These are phyloP conservation scores for Juncus inflexus DNA, from an alignment of 176 grass and related monocot genomes.

Conservation along the genomic window DNA sequence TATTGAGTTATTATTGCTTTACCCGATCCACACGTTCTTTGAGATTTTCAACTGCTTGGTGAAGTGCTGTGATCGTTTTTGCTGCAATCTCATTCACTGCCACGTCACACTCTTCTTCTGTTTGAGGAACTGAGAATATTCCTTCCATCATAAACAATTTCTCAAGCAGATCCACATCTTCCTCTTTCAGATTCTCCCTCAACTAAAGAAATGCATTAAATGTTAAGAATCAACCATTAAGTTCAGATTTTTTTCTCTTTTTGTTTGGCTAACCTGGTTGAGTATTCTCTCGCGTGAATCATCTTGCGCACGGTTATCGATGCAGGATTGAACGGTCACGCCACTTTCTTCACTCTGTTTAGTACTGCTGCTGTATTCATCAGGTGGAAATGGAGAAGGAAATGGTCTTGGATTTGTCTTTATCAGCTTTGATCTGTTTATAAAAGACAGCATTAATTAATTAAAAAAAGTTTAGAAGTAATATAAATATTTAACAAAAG, in stretches of 20 bases:
- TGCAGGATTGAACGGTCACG: background rate
- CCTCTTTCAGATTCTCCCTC: slow-evolving; percentile 68
- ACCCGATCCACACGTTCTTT: slow-evolving; percentile 49
- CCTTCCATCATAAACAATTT: slow-evolving; percentile 59
- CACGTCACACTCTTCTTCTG: slow-evolving; percentile 29
- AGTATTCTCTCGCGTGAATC: slow-evolving; percentile 40
- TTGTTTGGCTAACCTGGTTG: slow-evolving; percentile 36
- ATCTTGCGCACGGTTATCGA: slow-evolving; percentile 29
- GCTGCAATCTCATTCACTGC: slow-evolving; percentile 34
- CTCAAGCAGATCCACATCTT: slow-evolving; percentile 59
- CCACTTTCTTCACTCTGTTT: slow-evolving; percentile 7
- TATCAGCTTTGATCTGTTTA: slow-evolving; percentile 62
- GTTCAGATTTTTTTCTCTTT: background rate
- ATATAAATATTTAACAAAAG: slow-evolving; percentile 10
- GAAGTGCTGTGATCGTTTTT: slow-evolving; percentile 38
- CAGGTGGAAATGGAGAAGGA: background rate
- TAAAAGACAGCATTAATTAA: background rate
- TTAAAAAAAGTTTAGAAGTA: too few species aligned
- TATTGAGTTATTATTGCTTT: slow-evolving; percentile 2
- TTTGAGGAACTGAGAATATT: slow-evolving; percentile 47
- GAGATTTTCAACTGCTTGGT: slow-evolving; percentile 50
- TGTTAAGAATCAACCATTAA: background rate
- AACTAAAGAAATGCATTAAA: slow-evolving; percentile 45
- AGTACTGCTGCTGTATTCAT: slow-evolving; percentile 27
- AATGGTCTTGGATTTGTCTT: slow-evolving; percentile 40